Evolutionary conservation across 768 basidiomycete genomes (phyloP), one percentile per base, ranked within the genome.

Genomic region (Kwoniella sp.): DNA sequence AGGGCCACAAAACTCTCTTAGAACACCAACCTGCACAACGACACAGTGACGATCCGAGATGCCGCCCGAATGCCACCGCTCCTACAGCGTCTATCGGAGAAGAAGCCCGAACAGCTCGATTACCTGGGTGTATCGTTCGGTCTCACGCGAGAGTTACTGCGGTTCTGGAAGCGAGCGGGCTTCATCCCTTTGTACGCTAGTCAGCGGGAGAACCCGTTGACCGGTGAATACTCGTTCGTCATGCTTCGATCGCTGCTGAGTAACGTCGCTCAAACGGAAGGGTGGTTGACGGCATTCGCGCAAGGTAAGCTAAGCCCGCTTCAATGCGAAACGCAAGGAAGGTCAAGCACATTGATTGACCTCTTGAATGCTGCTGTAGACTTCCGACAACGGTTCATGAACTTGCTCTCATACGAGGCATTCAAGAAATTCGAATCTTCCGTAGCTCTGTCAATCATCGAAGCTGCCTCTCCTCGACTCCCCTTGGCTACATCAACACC

Each of bases 41-140:
- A 99, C 75, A 84, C 85, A 17, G 77, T 90, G 9, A 85, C 85
- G 4, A 82, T 97, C 50, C 88, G 94, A 2, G 82, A 91, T 2
- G 85, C 87, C 0, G 82, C 85, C 5, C 85, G 86, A 45, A 96
- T 98, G 92, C 94, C 94, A 0, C 93, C 95, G 0, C 85, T 99
- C 3, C 85, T 99, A 1, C 92, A 94, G 73, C 87, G 93, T 2
- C 85, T 98, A 3, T 87, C 90, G 1, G 94, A 97, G 77, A 86
- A 90, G 31, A 90, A 89, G 79, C 95, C 95, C 0, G 93, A 97
- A 76, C 84, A 82, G 30, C 84, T 99, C 25, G 95, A 98, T 81
- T 99, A 95, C 75, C 84, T 99, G 5, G 95, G 96, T 51, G 95
- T 97, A 2, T 95, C 93, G 15, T 99, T 95, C 77, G 96, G 96